phyloP scores from a whole-genome alignment of 1,284 basidiomycete species.

The Malassezia slooffiae region DNA sequence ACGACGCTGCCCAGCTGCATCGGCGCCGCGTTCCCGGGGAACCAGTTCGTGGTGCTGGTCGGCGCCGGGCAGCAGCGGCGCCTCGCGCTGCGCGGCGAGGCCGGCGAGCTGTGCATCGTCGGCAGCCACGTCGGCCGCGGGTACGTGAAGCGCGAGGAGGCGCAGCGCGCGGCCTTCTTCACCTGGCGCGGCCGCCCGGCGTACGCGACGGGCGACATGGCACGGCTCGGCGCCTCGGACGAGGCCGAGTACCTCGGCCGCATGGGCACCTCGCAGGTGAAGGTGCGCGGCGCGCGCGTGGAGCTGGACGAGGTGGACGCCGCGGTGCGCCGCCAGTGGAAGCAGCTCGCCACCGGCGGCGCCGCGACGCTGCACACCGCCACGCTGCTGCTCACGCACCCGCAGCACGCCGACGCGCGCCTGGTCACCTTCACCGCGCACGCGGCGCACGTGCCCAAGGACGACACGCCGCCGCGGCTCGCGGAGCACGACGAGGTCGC shows the following conservation, averaged over 20 bases:
- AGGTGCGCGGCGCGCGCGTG: conserved; percentile 38
- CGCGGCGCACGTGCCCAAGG: not conserved
- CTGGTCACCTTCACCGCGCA: conserved; percentile 25
- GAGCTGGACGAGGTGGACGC: conserved; percentile 38
- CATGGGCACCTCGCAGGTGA: conserved; percentile 34
- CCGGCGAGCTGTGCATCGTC: conserved; percentile 37
- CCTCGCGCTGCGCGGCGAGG: conserved; percentile 25
- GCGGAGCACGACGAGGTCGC: conserved; percentile 9
- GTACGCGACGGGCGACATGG: conserved; percentile 41
- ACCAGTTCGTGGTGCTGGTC: conserved; percentile 26
- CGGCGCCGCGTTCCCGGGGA: conserved; percentile 34
- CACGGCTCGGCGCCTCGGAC: conserved; percentile 26
- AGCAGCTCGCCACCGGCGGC: too few relatives aligned
- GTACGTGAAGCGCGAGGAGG: conserved; percentile 19
- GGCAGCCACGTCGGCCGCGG: conserved; percentile 35
- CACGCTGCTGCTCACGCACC: conserved; percentile 23
- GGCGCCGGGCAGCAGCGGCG: conserved; percentile 2
- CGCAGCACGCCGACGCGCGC: conserved; percentile 17
- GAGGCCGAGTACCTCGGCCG: conserved; percentile 38
- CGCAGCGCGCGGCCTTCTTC: conserved; percentile 25
- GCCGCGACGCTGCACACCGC: conserved; percentile 13
- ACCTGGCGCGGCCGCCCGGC: conserved; percentile 14
- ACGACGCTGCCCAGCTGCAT: conserved; percentile 22
- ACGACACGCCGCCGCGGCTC: not conserved
- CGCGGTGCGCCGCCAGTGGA: conserved; percentile 14